Base-by-base conservation (phyloP, 148 eudicot species). In the Diospyros lotus region DNA sequence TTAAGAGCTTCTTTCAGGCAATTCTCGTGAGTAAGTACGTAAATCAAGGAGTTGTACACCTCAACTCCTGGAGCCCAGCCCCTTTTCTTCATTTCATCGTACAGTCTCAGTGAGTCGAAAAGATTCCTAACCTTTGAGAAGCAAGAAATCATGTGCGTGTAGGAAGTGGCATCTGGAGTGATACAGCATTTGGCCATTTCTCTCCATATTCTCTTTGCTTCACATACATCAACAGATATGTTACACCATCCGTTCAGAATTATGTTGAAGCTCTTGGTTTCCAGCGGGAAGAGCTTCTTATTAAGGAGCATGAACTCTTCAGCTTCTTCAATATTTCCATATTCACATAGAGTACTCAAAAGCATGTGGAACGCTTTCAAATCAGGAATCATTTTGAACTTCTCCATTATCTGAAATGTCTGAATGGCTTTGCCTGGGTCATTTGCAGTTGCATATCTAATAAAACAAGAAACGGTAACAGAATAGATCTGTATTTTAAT, bases 181-280 rank as follows among this genome's bases (percentile, higher is more conserved):
- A 94, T 78, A 77, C 96, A 92, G 76, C 77, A 76, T 54, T 78
- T 84, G 50, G 91, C 81, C 98, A 94, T 94, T 76, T 92, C 96
- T 82, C 96, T 91, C 98, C 98, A 94, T 18, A 92, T 79, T 80
- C 98, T 82, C 82, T 90, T 94, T 54, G 98, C 92, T 87, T 92
- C 96, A 64, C 44, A 70, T 66, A 89, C 71, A 80, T 92, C 97
- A 72, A 85, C 72, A 17, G 77, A 79, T 81, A 87, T 81, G 74
- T 88, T 86, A 70, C 97, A 90, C 96, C 97, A 94, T 18, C 91
- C 93, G 70, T 86, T 80, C 46, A 94, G 92, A 73, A 94, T 87
- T 75, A 94, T 85, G 84, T 92, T 92, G 76, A 90, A 94, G 76
- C 92, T 83, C 61, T 89, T 90, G 1, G 83, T 84, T 78, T 94